Conservation (phyloP, 768 basidiomycete species). For the Boletus rex-veris region DNA sequence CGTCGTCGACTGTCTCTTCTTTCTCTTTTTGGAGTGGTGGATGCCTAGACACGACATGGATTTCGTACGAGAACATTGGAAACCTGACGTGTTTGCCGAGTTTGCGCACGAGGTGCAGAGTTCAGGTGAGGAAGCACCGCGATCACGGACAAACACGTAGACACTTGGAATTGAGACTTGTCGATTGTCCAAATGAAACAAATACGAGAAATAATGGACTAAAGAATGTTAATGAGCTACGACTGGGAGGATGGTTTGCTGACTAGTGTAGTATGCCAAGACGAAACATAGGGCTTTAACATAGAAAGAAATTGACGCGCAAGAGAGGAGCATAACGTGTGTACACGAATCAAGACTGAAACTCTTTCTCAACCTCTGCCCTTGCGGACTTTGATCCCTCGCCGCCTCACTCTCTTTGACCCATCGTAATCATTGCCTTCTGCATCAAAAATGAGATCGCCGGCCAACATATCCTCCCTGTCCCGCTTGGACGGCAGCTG, state of each 20-base stretch:
- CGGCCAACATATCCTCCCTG: slow-evolving; percentile 25
- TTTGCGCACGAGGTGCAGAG: slow-evolving; percentile 6
- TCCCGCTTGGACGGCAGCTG: slow-evolving; percentile 34
- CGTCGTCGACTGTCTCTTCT: slow-evolving; percentile 87
- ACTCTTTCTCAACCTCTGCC: slow-evolving; percentile 11
- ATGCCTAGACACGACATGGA: slow-evolving; percentile 76
- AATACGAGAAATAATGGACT: slow-evolving; percentile 21
- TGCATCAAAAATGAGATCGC: slow-evolving; percentile 8
- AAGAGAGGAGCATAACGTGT: not conserved
- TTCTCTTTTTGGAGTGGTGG: slow-evolving; percentile 79
- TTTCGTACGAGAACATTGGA: slow-evolving; percentile 66
- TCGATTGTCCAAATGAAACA: slow-evolving; percentile 5
- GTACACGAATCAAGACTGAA: not conserved
- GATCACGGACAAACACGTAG: not conserved
- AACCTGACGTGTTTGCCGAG: slow-evolving; percentile 29
- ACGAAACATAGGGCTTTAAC: not conserved
- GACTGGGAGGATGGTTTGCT: not conserved
- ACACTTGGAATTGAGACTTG: not conserved
- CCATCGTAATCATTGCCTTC: slow-evolving; percentile 26
- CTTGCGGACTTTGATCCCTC: slow-evolving; percentile 23
- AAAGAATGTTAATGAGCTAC: slow-evolving; percentile 13
- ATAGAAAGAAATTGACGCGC: not conserved
- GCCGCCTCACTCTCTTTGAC: slow-evolving; percentile 21
- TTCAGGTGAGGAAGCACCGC: not conserved
- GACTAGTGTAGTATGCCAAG: slow-evolving; percentile 4